phyloP scores from a whole-genome alignment of 768 basidiomycete genomes.

The Mycena venus region DNA sequence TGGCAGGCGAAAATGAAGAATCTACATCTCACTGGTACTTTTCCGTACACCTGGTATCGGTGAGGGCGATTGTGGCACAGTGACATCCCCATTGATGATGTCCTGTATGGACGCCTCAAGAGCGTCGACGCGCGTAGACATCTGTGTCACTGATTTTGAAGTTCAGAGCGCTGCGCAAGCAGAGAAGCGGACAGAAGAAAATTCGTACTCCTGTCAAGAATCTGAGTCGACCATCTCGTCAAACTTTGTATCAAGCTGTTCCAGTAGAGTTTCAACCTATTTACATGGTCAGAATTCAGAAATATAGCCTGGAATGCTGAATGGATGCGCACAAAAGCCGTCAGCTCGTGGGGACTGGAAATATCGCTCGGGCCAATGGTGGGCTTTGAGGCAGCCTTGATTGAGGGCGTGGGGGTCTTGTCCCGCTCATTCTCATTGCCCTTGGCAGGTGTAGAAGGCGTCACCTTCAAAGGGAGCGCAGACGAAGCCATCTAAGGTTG shows the following conservation, averaged over 20 bases:
- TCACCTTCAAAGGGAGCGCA: conserved; percentile 77
- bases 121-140: conserved; percentile 92
- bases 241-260: conserved; percentile 91
- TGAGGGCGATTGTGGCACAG: conserved; percentile 74
- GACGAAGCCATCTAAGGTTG: conserved; percentile 56
- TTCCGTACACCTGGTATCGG: conserved; percentile 59
- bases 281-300: neutral
- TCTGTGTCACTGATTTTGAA: conserved; percentile 82
- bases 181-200: conserved; percentile 4
- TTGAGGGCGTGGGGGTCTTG: conserved; percentile 64
- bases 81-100: conserved; percentile 85
- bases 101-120: conserved; percentile 93
- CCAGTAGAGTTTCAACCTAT: conserved; percentile 90
- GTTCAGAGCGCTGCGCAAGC: conserved; percentile 24
- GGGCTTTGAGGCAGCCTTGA: conserved; percentile 55
- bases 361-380: conserved; percentile 71
- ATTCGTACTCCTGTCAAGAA: conserved; percentile 85
- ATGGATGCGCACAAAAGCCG: conserved; percentile 78
- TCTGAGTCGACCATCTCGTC: conserved; percentile 94
- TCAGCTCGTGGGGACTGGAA: conserved; percentile 94
- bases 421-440: conserved; percentile 60
- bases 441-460: conserved; percentile 69
- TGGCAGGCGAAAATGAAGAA: neutral
- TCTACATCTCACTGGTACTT: conserved; percentile 50
- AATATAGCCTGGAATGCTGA: neutral